These are phyloP conservation scores for Saturnispora quitensis DNA, from an alignment of 805 yeast genomes.

Conservation along the genomic window DNA sequence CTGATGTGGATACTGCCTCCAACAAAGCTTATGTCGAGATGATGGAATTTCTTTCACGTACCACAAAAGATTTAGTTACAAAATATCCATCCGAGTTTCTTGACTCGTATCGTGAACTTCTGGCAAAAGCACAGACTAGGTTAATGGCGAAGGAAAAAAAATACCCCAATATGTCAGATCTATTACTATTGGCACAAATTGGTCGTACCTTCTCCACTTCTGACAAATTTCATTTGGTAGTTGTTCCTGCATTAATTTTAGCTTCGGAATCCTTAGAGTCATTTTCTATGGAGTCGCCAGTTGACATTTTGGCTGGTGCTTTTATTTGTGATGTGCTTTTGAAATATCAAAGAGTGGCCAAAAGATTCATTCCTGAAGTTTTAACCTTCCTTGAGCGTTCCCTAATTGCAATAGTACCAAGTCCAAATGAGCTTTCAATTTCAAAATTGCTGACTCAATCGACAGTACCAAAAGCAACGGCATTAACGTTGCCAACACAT, in stretches of 20 bases:
- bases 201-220: constrained; percentile 87
- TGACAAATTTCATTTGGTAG: constrained; percentile 88
- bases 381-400: constrained; percentile 47
- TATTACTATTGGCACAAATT: constrained; percentile 57
- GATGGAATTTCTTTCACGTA: constrained; percentile 31
- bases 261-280: constrained; percentile 64
- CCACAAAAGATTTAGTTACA: constrained; percentile 51
- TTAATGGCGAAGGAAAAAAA: constrained; percentile 24
- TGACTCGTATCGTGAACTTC: constrained; percentile 47
- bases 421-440: constrained; percentile 19
- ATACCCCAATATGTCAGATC: constrained; percentile 42
- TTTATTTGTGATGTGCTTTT: constrained; percentile 56
- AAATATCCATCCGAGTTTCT: constrained; percentile 58
- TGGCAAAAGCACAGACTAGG: constrained; percentile 47
- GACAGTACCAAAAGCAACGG: constrained; percentile 12
- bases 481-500: constrained; percentile 14
- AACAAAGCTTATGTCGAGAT: constrained; percentile 23
- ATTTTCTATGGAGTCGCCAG: constrained; percentile 16
- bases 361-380: constrained; percentile 78
- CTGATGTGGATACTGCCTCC: constrained; percentile 16
- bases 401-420: constrained; percentile 35
- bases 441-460: constrained; percentile 17
- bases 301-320: constrained; percentile 45
- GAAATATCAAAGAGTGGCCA: constrained; percentile 70
- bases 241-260: constrained; percentile 70